A percentile compares a stretch with the other conserved stretches of the same genome.
Evolutionary conservation across 2,329 filamentous ascomycete species (phyloP).

Genomic region (Verruconis gallopava): DNA sequence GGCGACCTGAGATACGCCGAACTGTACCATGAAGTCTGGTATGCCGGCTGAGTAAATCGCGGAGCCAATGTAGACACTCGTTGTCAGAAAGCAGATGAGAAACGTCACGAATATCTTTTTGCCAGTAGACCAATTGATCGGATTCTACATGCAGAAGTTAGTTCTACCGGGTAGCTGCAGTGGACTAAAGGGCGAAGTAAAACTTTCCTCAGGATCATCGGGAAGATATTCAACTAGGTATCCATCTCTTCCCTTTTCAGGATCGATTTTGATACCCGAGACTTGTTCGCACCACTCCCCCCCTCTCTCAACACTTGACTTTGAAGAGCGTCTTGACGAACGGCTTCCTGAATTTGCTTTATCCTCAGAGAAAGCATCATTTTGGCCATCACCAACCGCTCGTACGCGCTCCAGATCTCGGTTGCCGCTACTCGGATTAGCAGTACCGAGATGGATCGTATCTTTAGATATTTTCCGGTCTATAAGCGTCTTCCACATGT

Average conservation of each 20-base stretch:
- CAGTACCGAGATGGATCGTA: conserved; percentile 33
- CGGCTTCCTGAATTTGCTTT: too few species aligned
- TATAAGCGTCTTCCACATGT: conserved; percentile 12
- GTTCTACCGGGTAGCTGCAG: too few species aligned
- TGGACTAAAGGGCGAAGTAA: not conserved
- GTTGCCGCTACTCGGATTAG: too few species aligned
- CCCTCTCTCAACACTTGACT: too few species aligned
- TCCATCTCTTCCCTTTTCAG: conserved; percentile 39
- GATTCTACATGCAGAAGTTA: conserved; percentile 7
- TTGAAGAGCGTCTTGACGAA: too few species aligned
- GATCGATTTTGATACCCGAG: conserved; percentile 21
- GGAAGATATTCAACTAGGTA: conserved; percentile 9
- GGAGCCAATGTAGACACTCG: conserved; percentile 9
- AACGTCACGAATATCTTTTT: conserved; percentile 9
- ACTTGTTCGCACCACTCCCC: conserved; percentile 24
- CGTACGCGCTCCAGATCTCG: too few species aligned
- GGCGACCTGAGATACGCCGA: conserved; percentile 14
- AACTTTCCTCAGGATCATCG: conserved; percentile 14
- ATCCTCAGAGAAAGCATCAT: too few species aligned
- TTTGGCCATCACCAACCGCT: too few species aligned
- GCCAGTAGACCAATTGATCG: conserved; percentile 8
- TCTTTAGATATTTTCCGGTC: conserved; percentile 37
- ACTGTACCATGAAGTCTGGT: conserved; percentile 11
- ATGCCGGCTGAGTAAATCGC: conserved; percentile 10
- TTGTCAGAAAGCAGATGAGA: conserved; percentile 7